phyloP scores from a whole-genome alignment of 768 basidiomycete genomes.

The Termitomyces sp. region DNA sequence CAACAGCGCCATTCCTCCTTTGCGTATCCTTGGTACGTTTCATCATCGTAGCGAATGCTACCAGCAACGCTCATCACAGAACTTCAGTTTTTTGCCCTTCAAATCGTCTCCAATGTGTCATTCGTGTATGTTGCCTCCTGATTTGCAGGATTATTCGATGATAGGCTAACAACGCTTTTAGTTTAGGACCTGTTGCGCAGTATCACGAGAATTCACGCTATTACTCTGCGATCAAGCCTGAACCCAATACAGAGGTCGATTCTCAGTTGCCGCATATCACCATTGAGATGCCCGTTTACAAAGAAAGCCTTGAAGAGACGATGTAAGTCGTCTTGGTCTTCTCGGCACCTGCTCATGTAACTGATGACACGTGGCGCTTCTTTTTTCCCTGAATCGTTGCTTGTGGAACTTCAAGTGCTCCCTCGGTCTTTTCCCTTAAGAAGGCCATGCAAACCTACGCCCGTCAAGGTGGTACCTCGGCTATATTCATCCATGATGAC shows the following conservation, averaged over 20 bases:
- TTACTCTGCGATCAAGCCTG: constrained; percentile 70
- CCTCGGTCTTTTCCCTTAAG: constrained; percentile 75
- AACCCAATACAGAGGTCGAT: constrained; percentile 62
- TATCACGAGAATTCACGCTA: constrained; percentile 83
- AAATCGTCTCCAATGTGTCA: constrained; percentile 61
- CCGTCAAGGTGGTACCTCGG: constrained; percentile 80
- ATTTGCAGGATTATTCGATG: background rate
- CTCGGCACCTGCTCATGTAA: background rate
- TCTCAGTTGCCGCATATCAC: constrained; percentile 69
- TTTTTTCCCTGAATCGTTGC: constrained; percentile 16
- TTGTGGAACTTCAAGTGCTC: constrained; percentile 42
- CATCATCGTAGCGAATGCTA: constrained; percentile 2
- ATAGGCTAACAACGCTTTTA: constrained; percentile 22
- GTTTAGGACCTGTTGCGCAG: constrained; percentile 82
- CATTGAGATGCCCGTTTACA: constrained; percentile 86
- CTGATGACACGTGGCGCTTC: background rate
- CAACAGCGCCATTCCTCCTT: constrained; percentile 67
- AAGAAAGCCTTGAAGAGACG: constrained; percentile 77
- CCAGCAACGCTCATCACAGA: background rate
- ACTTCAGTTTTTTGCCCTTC: constrained; percentile 69
- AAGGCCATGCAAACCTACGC: constrained; percentile 92
- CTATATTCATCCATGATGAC: constrained; percentile 83
- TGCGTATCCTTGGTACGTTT: constrained; percentile 69
- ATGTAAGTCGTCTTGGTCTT: constrained; percentile 56
- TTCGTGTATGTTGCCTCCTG: constrained; percentile 50